Base-by-base conservation (phyloP, 1,284 basidiomycete species). In the Rhodotorula sp. region DNA sequence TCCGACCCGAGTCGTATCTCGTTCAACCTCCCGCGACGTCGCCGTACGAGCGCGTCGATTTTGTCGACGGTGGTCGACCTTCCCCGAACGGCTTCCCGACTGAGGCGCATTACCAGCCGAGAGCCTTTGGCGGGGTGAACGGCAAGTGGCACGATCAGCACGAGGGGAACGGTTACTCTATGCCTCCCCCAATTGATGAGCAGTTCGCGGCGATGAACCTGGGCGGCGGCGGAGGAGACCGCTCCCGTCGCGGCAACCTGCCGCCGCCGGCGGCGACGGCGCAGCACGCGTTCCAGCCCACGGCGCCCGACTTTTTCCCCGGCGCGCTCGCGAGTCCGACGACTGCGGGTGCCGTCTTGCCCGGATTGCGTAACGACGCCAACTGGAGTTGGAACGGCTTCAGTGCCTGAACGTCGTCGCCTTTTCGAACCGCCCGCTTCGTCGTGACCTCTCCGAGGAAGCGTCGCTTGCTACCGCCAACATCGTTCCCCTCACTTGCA, bases 1-100 rank as follows among this genome's bases (percentile, higher is more conserved):
- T 66, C 53, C 64, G 69, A 0, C 65, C 71, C 33, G 71, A 75
- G 26, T 60, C 69, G 24, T 75, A 73, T 67, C 44, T 62, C 51
- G 67, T 73, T 0, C 69, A 73, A 20, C 55, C 65, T 12, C 71
- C 71, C 3, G 54, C 65, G 5, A 20, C 44, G 20, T 71, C 69
- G 48, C 71, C 71, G 0, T 75, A 75, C 60, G 74, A 67, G 62
- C 69, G 65, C 58, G 71, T 75, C 55, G 65, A 71, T 20, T 75
- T 75, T 60, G 71, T 64, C 33, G 71, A 73, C 26, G 74, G 71
- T 7, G 72, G 72, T 6, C 54, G 69, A 0, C 62, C 69, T 18
- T 58, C 57, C 8, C n/a, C 29, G 14, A 55, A 60, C 30, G 65
- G 42, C 42, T 62, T 62, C n/a, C 45, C 59, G n/a, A 26, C 58